These are phyloP conservation scores for Beauveria caledonica DNA, from an alignment of 2,329 filamentous ascomycete genomes.

Conservation along the genomic window DNA sequence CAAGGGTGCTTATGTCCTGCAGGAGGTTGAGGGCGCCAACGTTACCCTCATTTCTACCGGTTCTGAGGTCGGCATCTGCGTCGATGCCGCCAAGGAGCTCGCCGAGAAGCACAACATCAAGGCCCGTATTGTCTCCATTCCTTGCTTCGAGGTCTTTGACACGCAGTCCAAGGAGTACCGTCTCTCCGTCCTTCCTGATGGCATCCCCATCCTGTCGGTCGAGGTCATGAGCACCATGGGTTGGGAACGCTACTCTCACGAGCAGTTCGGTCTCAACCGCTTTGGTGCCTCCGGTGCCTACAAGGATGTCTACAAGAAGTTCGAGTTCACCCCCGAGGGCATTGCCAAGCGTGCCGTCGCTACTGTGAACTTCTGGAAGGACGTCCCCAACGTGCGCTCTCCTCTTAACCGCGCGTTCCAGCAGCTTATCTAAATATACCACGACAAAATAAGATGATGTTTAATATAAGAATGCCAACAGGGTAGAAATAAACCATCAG, in stretches of 20 bases:
- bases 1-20: constrained; percentile 91
- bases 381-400: constrained; percentile 78
- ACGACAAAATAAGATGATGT: background rate
- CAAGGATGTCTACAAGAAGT: constrained; percentile 99
- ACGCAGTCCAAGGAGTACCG: constrained; percentile 90
- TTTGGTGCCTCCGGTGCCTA: constrained; percentile 97
- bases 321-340: constrained; percentile 97
- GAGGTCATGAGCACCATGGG: constrained; percentile 97
- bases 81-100: constrained; percentile 87
- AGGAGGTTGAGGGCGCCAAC: constrained; percentile 75
- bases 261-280: constrained; percentile 98
- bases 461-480: background rate
- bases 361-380: constrained; percentile 98
- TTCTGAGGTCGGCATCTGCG: constrained; percentile 88
- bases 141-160: constrained; percentile 97
- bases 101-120: constrained; percentile 80
- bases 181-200: constrained; percentile 85
- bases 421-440: constrained; percentile 72
- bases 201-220: constrained; percentile 85
- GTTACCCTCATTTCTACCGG: constrained; percentile 91
- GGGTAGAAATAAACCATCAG: background rate
- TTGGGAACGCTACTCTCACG: constrained; percentile 98
- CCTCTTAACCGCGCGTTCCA: constrained; percentile 96
- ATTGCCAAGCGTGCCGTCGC: constrained; percentile 88
- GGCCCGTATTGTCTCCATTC: constrained; percentile 89